phyloP scores from a whole-genome alignment of 768 basidiomycete species.

The Piloderma croceum region DNA sequence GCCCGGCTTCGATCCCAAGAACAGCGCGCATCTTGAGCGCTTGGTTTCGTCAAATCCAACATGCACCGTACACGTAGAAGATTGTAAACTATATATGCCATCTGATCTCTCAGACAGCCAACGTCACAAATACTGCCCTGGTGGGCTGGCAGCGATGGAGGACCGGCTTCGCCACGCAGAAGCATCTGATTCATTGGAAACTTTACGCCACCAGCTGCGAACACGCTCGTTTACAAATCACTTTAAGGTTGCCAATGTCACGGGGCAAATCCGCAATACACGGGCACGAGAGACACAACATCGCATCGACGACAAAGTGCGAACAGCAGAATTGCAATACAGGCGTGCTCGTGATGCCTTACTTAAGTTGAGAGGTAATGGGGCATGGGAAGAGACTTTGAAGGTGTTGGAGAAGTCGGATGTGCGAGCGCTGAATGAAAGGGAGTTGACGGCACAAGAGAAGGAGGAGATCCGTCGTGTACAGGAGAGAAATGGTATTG shows the following conservation, averaged over 20 bases:
- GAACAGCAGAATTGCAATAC: background rate
- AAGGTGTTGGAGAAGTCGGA: background rate
- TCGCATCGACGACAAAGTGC: background rate
- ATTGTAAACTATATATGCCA: background rate
- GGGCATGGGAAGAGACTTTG: conserved; percentile 1
- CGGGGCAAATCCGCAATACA: conserved; percentile 1
- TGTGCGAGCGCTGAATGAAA: background rate
- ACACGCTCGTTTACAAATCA: background rate
- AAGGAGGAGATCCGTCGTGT: background rate
- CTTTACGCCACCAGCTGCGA: background rate
- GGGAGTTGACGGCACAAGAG: conserved; percentile 3
- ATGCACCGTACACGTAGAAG: background rate
- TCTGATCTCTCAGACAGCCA: background rate
- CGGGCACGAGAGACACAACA: conserved; percentile 1
- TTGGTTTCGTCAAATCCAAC: background rate
- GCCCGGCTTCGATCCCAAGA: background rate
- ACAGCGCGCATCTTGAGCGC: background rate
- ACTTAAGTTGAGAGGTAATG: background rate
- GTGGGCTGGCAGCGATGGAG: conserved; percentile 3
- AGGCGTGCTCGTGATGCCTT: background rate
- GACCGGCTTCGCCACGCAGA: conserved; percentile 12
- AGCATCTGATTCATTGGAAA: conserved; percentile 2
- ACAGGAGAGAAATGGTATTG: background rate
- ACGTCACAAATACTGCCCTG: background rate
- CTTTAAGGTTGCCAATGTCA: conserved; percentile 3